Percentiles rank a stretch among this genome's conserved stretches.
phyloP scores from a whole-genome alignment of 2,329 filamentous ascomycete genomes.

The Ilyonectria mors-panacis region DNA sequence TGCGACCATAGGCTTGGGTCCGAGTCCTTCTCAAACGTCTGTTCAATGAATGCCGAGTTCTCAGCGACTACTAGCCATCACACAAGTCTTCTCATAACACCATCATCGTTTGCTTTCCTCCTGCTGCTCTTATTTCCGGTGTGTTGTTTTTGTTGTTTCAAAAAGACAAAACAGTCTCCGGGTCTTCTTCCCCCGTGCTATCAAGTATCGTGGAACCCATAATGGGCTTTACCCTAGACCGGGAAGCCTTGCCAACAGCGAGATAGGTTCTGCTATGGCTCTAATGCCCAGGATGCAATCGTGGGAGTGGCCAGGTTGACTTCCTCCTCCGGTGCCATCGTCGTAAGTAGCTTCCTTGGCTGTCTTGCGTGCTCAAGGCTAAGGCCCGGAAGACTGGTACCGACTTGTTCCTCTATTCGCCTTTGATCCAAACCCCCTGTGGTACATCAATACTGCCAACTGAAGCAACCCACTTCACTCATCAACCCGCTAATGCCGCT shows the following conservation, averaged over 20 bases:
- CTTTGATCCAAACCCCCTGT: background rate
- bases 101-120: too few species aligned
- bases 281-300: background rate
- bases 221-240: background rate
- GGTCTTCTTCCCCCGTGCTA: too few species aligned
- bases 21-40: too few species aligned
- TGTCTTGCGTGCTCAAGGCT: background rate
- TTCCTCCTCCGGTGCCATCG: background rate
- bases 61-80: too few species aligned
- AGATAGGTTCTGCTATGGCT: background rate
- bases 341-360: too few species aligned
- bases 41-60: too few species aligned
- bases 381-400: too few species aligned
- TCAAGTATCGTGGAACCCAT: background rate
- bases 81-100: too few species aligned
- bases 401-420: background rate
- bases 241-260: background rate
- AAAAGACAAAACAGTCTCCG: too few species aligned
- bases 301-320: background rate
- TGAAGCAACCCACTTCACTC: background rate
- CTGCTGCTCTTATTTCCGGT: too few species aligned
- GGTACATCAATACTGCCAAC: constrained; percentile 4
- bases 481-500: constrained; percentile 47
- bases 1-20: too few species aligned
- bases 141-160: too few species aligned